phyloP scores from a whole-genome alignment of 2,329 filamentous ascomycete species.

The Colletotrichum shisoi region DNA sequence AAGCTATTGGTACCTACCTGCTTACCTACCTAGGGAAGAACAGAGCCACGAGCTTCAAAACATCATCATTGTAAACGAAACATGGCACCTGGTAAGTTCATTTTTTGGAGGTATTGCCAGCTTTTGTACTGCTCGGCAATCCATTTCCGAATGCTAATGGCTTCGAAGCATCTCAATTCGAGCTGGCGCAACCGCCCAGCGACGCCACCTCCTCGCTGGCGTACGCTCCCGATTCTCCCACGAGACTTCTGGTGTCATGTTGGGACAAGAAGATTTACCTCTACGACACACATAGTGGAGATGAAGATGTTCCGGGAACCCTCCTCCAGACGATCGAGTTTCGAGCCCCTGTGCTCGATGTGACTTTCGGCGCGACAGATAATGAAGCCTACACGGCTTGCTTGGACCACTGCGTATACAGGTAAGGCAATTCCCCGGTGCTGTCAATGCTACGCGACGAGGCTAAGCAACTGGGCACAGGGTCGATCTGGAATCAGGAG shows the following conservation, averaged over 20 bases:
- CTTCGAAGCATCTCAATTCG: constrained; percentile 73
- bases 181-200: constrained; percentile 80
- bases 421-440: constrained; percentile 54
- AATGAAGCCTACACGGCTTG: constrained; percentile 86
- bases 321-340: constrained; percentile 79
- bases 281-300: constrained; percentile 74
- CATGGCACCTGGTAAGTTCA: constrained; percentile 54
- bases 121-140: background rate
- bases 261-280: constrained; percentile 94
- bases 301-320: constrained; percentile 65
- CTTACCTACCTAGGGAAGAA: constrained; percentile 6
- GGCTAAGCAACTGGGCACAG: constrained; percentile 43
- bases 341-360: constrained; percentile 84
- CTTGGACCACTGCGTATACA: constrained; percentile 85
- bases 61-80: constrained; percentile 7
- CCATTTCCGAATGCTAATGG: constrained; percentile 38
- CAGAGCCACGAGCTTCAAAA: constrained; percentile 18
- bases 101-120: background rate
- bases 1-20: background rate
- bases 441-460: background rate
- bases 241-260: constrained; percentile 84
- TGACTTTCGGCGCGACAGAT: constrained; percentile 86
- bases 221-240: constrained; percentile 80
- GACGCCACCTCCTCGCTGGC: constrained; percentile 88
- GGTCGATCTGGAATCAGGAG: constrained; percentile 74